Conservation (phyloP, 208 protist genomes). For the Porcisia hertigi region DNA sequence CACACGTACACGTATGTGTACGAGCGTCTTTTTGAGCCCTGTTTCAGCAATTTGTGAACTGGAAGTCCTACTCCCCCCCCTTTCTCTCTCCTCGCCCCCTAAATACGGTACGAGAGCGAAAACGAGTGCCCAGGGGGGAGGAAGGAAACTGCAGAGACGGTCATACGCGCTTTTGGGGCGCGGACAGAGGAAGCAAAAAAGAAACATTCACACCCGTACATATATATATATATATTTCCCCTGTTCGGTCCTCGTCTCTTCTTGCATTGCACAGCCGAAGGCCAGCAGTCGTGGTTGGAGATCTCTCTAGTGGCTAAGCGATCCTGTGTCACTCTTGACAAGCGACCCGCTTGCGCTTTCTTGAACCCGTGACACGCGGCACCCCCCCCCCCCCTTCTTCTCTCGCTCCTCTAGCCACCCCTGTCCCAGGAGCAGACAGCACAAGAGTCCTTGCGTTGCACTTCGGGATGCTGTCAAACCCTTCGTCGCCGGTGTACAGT, state of each 20-base stretch:
- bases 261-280: not conserved
- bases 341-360: not conserved
- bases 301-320: not conserved
- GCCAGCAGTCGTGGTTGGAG: not conserved
- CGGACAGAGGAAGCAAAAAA: not conserved
- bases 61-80: not conserved
- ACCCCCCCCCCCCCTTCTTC: too few species aligned
- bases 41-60: not conserved
- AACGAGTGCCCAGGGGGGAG: not conserved
- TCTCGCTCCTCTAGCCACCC: not conserved
- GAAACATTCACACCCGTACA: not conserved
- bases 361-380: not conserved
- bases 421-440: not conserved
- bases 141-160: not conserved
- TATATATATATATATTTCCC: too few species aligned
- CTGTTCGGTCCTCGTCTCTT: slow-evolving; percentile 19
- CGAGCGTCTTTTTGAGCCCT: not conserved
- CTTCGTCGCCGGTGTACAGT: slow-evolving; percentile 26
- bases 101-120: not conserved
- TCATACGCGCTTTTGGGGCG: not conserved
- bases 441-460: not conserved
- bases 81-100: not conserved
- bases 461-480: slow-evolving; percentile 21
- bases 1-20: not conserved
- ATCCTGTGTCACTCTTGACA: not conserved